A percentile compares a stretch with the other conserved stretches of the same genome.
phyloP scores from a whole-genome alignment of 2,329 filamentous ascomycete species.

The Fusarium caatingaense region DNA sequence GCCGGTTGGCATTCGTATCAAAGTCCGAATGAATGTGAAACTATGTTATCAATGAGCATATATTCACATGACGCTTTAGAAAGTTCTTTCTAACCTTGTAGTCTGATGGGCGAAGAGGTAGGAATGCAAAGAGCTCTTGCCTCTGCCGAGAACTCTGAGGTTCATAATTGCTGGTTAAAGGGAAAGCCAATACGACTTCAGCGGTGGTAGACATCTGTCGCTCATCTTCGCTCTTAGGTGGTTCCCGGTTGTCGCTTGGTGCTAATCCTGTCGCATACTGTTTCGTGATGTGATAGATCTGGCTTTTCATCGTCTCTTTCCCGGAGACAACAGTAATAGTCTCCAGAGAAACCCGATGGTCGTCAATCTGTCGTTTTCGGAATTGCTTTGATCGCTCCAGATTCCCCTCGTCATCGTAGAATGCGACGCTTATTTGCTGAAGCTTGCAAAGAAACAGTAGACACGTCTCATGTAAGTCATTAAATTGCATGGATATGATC shows the following conservation, averaged over 20 bases:
- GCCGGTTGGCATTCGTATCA: slow-evolving; percentile 22
- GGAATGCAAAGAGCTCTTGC: slow-evolving; percentile 33
- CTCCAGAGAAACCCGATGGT: slow-evolving; percentile 6
- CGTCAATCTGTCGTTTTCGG: slow-evolving; percentile 7
- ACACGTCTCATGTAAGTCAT: slow-evolving; percentile 11
- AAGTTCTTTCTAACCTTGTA: slow-evolving; percentile 12
- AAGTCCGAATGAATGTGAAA: slow-evolving; percentile 39
- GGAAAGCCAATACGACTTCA: slow-evolving; percentile 36
- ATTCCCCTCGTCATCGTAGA: slow-evolving; percentile 1
- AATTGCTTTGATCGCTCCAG: slow-evolving; percentile 11
- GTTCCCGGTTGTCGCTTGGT: slow-evolving; percentile 23
- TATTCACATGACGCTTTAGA: no score
- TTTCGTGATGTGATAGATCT: slow-evolving; percentile 30
- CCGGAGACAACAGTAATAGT: background rate
- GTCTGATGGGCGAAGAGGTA: slow-evolving; percentile 15
- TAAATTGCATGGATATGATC: slow-evolving; percentile 13
- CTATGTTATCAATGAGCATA: slow-evolving; percentile 4
- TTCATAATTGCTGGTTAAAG: background rate
- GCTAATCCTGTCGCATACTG: background rate
- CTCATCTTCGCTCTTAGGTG: background rate
- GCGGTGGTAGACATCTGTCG: background rate
- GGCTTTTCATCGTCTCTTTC: background rate
- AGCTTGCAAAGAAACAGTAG: slow-evolving; percentile 32
- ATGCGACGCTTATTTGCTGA: slow-evolving; percentile 3
- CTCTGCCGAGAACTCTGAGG: background rate